phyloP scores from a whole-genome alignment of 2,329 filamentous ascomycete species.

The Alternaria angustiovoidea region DNA sequence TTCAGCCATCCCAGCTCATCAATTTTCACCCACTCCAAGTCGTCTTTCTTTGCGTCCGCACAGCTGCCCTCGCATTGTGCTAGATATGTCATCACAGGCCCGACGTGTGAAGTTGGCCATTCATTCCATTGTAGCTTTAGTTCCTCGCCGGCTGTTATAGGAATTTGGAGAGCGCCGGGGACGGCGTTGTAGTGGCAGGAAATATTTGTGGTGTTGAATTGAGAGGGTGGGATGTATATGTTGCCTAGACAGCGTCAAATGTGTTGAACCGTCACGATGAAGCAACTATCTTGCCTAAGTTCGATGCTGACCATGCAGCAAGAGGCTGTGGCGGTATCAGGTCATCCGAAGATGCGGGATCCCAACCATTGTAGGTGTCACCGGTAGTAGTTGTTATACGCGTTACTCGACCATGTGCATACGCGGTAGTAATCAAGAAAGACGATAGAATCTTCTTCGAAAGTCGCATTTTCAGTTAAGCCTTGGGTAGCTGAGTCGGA shows the following conservation, averaged over 20 bases:
- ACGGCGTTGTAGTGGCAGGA: background rate
- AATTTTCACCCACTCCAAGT: constrained; percentile 45
- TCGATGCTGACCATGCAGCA: background rate
- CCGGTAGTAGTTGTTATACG: background rate
- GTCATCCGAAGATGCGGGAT: background rate
- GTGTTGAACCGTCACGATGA: too few species aligned
- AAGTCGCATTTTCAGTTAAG: background rate
- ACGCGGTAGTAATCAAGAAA: background rate
- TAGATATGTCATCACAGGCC: constrained; percentile 46
- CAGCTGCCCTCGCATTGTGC: constrained; percentile 35
- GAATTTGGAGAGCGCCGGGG: constrained; percentile 52
- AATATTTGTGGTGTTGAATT: background rate
- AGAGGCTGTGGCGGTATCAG: background rate
- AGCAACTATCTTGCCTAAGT: background rate
- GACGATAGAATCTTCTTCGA: background rate
- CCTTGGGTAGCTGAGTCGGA: too few species aligned
- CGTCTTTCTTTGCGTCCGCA: constrained; percentile 29
- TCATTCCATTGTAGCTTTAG: constrained; percentile 63
- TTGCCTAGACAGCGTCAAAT: background rate
- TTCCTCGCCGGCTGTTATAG: constrained; percentile 64
- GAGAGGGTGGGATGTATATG: background rate
- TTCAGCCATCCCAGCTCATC: constrained; percentile 39
- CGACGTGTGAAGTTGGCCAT: constrained; percentile 37
- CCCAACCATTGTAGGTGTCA: background rate
- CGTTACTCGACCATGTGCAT: background rate